phyloP scores from a whole-genome alignment of 140 eudicot genomes.

The Erigeron philadelphicus region DNA sequence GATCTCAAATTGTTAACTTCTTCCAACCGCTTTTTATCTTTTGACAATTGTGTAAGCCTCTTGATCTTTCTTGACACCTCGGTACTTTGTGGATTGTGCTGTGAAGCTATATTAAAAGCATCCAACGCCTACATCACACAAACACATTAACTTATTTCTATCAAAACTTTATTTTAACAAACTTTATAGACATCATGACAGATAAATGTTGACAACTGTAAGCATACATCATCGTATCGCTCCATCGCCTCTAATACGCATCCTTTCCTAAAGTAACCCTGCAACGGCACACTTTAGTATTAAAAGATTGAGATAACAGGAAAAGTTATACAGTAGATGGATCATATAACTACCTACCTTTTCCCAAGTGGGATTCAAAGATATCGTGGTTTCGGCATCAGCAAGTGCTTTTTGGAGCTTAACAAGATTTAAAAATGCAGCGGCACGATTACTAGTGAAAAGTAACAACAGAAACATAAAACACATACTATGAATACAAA shows the following conservation, averaged over 20 bases:
- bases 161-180: too few species aligned
- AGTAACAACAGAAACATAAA: constrained; percentile 14
- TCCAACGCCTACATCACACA: constrained; percentile 61
- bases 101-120: constrained; percentile 65
- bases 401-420: constrained; percentile 86
- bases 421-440: constrained; percentile 84
- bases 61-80: constrained; percentile 93
- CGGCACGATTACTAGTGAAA: constrained; percentile 77
- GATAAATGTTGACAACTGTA: background rate
- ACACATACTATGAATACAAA: background rate
- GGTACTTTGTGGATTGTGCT: constrained; percentile 77
- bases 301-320: background rate
- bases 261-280: constrained; percentile 99
- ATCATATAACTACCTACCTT: constrained; percentile 42
- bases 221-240: constrained; percentile 70
- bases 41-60: constrained; percentile 66
- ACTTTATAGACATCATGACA: background rate
- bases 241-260: constrained; percentile 97
- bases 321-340: background rate
- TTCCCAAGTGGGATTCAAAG: constrained; percentile 84
- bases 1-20: constrained; percentile 77
- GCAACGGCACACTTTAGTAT: constrained; percentile 16
- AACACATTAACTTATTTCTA: background rate
- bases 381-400: constrained; percentile 91
- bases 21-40: constrained; percentile 64